Percentiles rank a stretch among this genome's conserved stretches.
These are phyloP conservation scores for Rhodosporidiobolus odoratus DNA, from an alignment of 768 basidiomycete species.

Conservation along the genomic window DNA sequence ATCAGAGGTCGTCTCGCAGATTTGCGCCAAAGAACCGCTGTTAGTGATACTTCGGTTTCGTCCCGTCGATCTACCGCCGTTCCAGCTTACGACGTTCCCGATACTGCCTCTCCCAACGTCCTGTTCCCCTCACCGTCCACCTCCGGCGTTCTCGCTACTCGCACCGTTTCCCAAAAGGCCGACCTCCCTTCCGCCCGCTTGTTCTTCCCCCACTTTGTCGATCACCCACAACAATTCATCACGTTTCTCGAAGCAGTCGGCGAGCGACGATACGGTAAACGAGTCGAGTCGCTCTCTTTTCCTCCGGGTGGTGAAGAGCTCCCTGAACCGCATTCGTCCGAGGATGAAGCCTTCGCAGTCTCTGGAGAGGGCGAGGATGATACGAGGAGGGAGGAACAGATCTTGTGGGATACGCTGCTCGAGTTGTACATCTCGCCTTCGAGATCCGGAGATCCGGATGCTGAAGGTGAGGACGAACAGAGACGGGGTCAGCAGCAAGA, in stretches of 20 bases:
- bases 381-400: conserved; percentile 63
- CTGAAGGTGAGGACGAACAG: conserved; percentile 22
- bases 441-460: conserved; percentile 46
- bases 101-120: not conserved
- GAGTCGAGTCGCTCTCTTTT: conserved; percentile 28
- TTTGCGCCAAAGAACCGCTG: not conserved
- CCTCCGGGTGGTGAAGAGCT: conserved; percentile 26
- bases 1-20: not conserved
- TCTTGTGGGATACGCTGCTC: conserved; percentile 91
- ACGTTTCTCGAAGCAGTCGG: conserved; percentile 85
- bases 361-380: conserved; percentile 47
- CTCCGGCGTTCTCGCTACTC: not conserved
- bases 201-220: conserved; percentile 91
- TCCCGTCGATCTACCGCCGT: no score
- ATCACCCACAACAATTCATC: conserved; percentile 75
- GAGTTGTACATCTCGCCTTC: conserved; percentile 68
- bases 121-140: not conserved
- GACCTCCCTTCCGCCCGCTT: conserved; percentile 48
- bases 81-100: not conserved
- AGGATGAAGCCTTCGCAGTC: no score
- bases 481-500: conserved; percentile 48
- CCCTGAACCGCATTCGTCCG: conserved; percentile 25
- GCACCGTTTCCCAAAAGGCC: not conserved
- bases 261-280: conserved; percentile 61
- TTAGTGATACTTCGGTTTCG: no score